Evolutionary conservation across 257 asterid species (phyloP).

Genomic region (Solanum phureja): DNA sequence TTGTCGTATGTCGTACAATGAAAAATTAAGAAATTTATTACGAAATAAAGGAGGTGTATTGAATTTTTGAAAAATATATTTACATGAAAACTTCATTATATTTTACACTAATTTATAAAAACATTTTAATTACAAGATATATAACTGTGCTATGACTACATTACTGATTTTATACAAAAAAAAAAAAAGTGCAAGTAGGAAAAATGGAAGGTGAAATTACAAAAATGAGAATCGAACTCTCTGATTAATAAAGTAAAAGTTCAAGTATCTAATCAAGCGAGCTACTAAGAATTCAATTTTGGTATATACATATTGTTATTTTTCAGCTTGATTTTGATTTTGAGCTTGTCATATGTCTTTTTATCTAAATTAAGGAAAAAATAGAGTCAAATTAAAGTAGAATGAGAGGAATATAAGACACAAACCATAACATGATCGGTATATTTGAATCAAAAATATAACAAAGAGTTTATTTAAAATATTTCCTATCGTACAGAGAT

Average conservation of each 20-base stretch:
- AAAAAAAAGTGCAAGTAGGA: too few species aligned
- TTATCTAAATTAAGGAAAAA: too few species aligned
- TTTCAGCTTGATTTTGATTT: background rate
- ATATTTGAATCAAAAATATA: too few species aligned
- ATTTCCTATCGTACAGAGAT: too few species aligned
- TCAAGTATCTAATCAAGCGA: background rate
- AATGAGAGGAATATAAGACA: too few species aligned
- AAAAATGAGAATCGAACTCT: background rate
- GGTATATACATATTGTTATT: too few species aligned
- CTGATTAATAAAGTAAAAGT: background rate
- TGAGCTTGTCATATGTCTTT: background rate
- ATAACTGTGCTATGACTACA: too few species aligned
- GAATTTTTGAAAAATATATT: background rate
- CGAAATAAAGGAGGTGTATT: background rate
- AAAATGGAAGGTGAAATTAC: too few species aligned
- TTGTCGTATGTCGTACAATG: background rate
- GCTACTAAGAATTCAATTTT: background rate
- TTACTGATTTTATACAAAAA: background rate
- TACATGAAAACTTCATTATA: background rate
- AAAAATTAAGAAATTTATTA: background rate
- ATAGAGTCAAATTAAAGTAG: too few species aligned
- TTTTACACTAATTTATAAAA: background rate
- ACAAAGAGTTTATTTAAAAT: too few species aligned
- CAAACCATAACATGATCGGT: too few species aligned
- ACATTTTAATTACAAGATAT: background rate